phyloP scores from a whole-genome alignment of 2,329 filamentous ascomycete species.

The Plectosphaerella cucumerina region DNA sequence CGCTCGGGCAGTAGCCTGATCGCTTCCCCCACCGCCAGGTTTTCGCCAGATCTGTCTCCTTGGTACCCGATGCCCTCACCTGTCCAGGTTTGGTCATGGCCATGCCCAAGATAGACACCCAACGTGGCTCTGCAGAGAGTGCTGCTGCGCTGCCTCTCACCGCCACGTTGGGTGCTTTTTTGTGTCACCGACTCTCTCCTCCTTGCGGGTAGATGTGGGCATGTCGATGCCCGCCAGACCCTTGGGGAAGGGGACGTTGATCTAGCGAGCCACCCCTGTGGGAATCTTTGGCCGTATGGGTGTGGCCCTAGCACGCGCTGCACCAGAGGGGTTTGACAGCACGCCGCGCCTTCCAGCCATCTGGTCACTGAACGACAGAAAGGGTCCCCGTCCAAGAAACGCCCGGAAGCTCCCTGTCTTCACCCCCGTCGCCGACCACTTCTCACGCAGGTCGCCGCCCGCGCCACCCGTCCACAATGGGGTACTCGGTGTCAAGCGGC shows the following conservation, averaged over 20 bases:
- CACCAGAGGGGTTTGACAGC: no score
- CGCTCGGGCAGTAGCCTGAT: no score
- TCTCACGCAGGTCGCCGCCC: no score
- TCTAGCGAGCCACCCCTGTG: neutral
- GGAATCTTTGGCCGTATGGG: neutral
- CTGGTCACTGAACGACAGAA: no score
- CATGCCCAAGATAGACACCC: slow-evolving; percentile 11
- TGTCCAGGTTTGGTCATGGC: slow-evolving; percentile 3
- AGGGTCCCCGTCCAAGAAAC: no score
- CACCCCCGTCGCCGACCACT: no score
- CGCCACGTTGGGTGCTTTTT: slow-evolving; percentile 13
- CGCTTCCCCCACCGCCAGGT: neutral
- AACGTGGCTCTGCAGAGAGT: slow-evolving; percentile 6
- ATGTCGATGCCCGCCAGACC: slow-evolving; percentile 1
- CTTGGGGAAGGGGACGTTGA: neutral
- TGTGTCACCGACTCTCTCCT: slow-evolving; percentile 14
- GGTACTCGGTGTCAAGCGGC: no score
- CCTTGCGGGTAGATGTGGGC: slow-evolving; percentile 4
- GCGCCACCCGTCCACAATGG: no score
- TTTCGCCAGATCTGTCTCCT: slow-evolving; percentile 3
- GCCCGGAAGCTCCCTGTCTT: no score
- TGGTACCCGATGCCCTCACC: slow-evolving; percentile 9
- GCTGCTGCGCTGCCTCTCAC: slow-evolving; percentile 9
- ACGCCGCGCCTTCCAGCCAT: no score
- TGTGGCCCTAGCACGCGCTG: neutral